Evolutionary conservation across 2,329 filamentous ascomycete genomes (phyloP), one percentile per base, ranked within the genome.

Genomic region (Stagonosporopsis chrysanthemi): DNA sequence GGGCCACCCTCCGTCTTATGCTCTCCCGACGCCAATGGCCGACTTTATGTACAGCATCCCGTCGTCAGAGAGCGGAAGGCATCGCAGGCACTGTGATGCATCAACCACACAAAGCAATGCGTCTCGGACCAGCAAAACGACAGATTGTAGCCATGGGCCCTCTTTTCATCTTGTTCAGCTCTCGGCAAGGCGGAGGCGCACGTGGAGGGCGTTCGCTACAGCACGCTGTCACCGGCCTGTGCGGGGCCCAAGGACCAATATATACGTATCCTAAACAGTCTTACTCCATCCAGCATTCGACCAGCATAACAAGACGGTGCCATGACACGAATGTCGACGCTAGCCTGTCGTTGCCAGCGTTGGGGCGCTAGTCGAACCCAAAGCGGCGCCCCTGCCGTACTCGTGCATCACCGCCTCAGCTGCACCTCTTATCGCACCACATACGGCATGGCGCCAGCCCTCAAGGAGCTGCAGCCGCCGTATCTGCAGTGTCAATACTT

Each of bases 311-410:
- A 54, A 22, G 48, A 29, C 39, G 15, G 41, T 12, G 26, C 12
- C 38, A 52, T 46, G 54, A 43, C 48, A 48, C 54, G 43, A 23
- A 26, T 12, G 24, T 44, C 24, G 11, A 42, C 48, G 40, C 44
- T 57, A 57, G 31, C 38, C 43, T 31, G 14, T 17, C 43, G 48
- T 52, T 52, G 39, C 9, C 43, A 40, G 43, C 54, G 54, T 57
- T 57, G 43, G 38, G 54, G 36, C 48, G 12, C 38, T 52, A 47
- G 54, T 24, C 41, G 38, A 57, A 45, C 43, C 41, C 39, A 57
- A 52, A 48, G 48, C 54, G 54, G 54, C 54, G 47, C 48, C 54
- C 54, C 43, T 52, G 48, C 48, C 48, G 54, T 38, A 52, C 26
- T 44, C 43, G 46, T 44, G 36, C 28, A 26, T 36, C 44, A 38